These are phyloP conservation scores for Arctium minus DNA, from an alignment of 129 eudicot species.

Conservation along the genomic window DNA sequence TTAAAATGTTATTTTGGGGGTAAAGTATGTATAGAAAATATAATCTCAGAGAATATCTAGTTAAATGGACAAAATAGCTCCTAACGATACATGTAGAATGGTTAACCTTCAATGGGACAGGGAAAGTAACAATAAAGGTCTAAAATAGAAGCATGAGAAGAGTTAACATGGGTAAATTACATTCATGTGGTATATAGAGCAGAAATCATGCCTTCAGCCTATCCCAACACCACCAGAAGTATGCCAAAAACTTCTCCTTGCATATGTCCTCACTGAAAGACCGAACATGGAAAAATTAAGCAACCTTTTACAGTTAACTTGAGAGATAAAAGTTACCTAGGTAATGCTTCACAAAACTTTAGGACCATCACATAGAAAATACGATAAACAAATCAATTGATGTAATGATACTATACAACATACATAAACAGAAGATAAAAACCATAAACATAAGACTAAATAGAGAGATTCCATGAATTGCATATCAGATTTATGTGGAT, in stretches of 20 bases:
- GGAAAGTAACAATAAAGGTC: too few species aligned
- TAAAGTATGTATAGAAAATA: not conserved
- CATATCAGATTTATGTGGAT: too few species aligned
- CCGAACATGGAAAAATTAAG: constrained; percentile 2
- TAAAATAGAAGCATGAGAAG: constrained; percentile 5
- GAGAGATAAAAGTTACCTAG: not conserved
- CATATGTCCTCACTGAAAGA: constrained; percentile 69
- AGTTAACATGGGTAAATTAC: constrained; percentile 2
- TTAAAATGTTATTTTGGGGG: not conserved
- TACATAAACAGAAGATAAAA: too few species aligned
- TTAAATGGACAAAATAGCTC: not conserved
- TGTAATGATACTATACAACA: not conserved
- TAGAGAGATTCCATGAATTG: too few species aligned
- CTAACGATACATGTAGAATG: not conserved
- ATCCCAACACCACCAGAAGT: constrained; percentile 97
- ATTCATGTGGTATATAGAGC: constrained; percentile 13
- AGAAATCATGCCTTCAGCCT: constrained; percentile 69
- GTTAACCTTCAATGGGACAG: not conserved
- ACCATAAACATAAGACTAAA: too few species aligned
- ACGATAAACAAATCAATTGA: not conserved
- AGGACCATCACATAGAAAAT: not conserved
- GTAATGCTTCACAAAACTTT: not conserved
- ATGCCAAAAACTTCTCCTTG: constrained; percentile 83
- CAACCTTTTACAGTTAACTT: constrained; percentile 3
- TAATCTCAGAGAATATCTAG: not conserved